Conservation (phyloP, 1,139 yeast species). For the Geotrichum citri-aurantii region DNA sequence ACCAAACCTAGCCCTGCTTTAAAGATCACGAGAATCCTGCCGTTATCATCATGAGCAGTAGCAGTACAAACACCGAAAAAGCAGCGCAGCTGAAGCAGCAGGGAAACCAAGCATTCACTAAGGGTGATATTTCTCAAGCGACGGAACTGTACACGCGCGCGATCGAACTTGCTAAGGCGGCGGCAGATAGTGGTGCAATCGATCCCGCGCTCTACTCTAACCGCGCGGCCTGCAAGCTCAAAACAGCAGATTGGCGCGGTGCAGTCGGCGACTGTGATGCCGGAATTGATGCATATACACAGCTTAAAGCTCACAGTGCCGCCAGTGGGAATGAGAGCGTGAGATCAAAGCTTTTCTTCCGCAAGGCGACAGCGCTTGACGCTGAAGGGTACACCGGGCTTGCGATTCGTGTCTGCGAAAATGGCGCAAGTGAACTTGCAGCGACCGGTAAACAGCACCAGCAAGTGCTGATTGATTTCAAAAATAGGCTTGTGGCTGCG, state of each 20-base stretch:
- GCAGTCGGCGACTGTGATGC: conserved; percentile 50
- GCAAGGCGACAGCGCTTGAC: conserved; percentile 49
- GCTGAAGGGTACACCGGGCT: conserved; percentile 34
- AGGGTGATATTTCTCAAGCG: conserved; percentile 58
- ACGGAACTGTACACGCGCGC: conserved; percentile 66
- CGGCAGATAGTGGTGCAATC: conserved; percentile 41
- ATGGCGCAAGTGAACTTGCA: conserved; percentile 38
- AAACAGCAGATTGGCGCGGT: conserved; percentile 45
- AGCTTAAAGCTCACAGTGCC: background rate
- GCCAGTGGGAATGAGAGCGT: conserved; percentile 24
- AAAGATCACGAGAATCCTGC: background rate
- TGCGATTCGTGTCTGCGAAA: conserved; percentile 39
- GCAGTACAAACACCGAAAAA: background rate
- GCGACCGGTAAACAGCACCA: background rate
- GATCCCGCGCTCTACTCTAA: conserved; percentile 76
- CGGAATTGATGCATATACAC: conserved; percentile 41
- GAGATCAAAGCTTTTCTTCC: conserved; percentile 49
- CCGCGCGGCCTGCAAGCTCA: conserved; percentile 74
- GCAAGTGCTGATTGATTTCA: background rate
- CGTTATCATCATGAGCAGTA: background rate
- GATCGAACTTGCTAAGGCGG: conserved; percentile 41
- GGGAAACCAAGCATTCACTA: conserved; percentile 47
- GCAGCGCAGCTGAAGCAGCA: conserved; percentile 8
- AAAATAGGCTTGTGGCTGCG: conserved; percentile 26
- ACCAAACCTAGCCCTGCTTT: background rate